Percentiles rank a stretch among this genome's conserved stretches.
These are phyloP conservation scores for Nectriaceae sp. DNA, from an alignment of 2,329 filamentous ascomycete genomes.

Conservation along the genomic window DNA sequence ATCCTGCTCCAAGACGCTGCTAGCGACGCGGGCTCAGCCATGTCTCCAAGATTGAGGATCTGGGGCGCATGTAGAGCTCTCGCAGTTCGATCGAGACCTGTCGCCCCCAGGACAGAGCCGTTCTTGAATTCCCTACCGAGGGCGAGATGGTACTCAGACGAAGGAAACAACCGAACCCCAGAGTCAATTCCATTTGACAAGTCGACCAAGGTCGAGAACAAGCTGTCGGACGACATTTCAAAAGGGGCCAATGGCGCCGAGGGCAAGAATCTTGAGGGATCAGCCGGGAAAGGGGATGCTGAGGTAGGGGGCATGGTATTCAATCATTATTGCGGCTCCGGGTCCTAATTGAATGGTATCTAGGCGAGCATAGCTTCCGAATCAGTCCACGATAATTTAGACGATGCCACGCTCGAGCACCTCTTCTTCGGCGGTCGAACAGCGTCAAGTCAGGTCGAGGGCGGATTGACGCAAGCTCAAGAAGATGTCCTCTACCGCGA, in stretches of 20 bases:
- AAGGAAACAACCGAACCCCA: slow-evolving; percentile 30
- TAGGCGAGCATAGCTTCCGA: slow-evolving; percentile 15
- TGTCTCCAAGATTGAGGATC: slow-evolving; percentile 36
- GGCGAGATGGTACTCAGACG: slow-evolving; percentile 34
- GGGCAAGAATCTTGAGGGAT: too few relatives aligned
- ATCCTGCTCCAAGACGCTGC: slow-evolving; percentile 27
- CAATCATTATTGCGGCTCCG: slow-evolving; percentile 4
- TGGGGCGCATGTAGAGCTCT: slow-evolving; percentile 38
- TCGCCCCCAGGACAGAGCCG: slow-evolving; percentile 22
- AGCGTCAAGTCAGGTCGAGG: slow-evolving; percentile 30
- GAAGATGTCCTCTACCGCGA: slow-evolving; percentile 45
- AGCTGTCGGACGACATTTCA: slow-evolving; percentile 8
- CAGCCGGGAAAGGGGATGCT: slow-evolving; percentile 9
- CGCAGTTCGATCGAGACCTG: slow-evolving; percentile 31
- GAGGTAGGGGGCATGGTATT: slow-evolving; percentile 26
- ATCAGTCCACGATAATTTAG: slow-evolving; percentile 27
- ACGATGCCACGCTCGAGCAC: slow-evolving; percentile 39
- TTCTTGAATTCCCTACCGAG: slow-evolving; percentile 23
- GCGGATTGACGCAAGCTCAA: slow-evolving; percentile 44
- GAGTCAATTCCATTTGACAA: slow-evolving; percentile 25
- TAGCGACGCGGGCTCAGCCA: slow-evolving; percentile 32
- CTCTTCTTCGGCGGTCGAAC: slow-evolving; percentile 39
- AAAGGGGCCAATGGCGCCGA: slow-evolving; percentile 2
- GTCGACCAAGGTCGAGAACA: slow-evolving; percentile 11
- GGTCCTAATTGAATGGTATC: slow-evolving; percentile 17